Percentiles rank a stretch among this genome's conserved stretches.
Evolutionary conservation across 108 stramenopile species (phyloP).

Genomic region (Nannochloropsis oceanica): DNA sequence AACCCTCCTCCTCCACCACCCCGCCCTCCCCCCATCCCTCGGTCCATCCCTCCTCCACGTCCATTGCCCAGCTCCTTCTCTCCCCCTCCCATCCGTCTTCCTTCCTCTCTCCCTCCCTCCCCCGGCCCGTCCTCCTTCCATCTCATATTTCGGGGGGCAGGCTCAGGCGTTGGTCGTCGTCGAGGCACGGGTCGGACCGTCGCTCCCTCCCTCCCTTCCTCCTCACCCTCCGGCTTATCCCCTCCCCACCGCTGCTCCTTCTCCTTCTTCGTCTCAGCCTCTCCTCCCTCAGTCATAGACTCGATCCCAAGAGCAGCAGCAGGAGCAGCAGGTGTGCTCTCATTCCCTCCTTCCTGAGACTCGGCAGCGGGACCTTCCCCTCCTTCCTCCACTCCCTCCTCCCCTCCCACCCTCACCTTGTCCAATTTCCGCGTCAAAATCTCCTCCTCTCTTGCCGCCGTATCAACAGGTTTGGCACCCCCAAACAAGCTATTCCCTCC

Average conservation of each 20-base stretch:
- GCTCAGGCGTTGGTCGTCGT: not conserved
- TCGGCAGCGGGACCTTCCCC: too few species aligned
- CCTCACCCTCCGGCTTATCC: not conserved
- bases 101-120: not conserved
- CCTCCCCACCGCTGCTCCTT: too few species aligned
- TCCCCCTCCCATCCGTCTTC: not conserved
- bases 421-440: not conserved
- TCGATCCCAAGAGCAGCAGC: too few species aligned
- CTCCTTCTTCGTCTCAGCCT: not conserved
- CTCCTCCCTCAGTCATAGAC: not conserved
- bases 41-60: too few species aligned
- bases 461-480: conserved; percentile 21
- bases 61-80: not conserved
- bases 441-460: conserved; percentile 18
- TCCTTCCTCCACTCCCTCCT: not conserved
- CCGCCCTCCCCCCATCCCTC: not conserved
- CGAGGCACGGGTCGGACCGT: not conserved
- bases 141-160: not conserved
- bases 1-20: not conserved
- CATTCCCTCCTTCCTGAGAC: too few species aligned
- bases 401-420: not conserved
- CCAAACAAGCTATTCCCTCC: conserved; percentile 9
- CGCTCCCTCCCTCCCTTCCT: not conserved
- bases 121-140: not conserved
- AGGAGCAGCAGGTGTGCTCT: too few species aligned